These are phyloP conservation scores for Candida pseudocylindracea DNA, from an alignment of 1,139 yeast species.

Conservation along the genomic window DNA sequence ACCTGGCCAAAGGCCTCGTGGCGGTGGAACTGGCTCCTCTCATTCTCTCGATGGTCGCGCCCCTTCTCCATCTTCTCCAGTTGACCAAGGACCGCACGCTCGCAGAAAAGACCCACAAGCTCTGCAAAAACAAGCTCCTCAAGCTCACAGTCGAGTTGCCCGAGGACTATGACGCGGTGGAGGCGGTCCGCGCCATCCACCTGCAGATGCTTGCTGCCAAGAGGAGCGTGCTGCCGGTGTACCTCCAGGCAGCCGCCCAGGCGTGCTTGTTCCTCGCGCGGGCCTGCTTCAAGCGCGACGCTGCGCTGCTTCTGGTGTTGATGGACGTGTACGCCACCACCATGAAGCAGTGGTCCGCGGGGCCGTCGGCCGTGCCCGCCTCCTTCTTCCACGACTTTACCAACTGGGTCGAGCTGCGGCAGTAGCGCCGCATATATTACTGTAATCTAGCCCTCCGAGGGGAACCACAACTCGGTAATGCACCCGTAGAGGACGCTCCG, in stretches of 20 bases:
- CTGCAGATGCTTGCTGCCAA: slow-evolving; percentile 8
- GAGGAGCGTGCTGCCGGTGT: slow-evolving; percentile 19
- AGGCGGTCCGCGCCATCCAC: slow-evolving; percentile 5
- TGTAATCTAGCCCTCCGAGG: too few relatives aligned
- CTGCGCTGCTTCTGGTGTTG: slow-evolving; percentile 11
- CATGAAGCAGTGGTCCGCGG: slow-evolving; percentile 36
- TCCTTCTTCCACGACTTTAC: slow-evolving; percentile 55
- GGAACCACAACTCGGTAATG: too few relatives aligned
- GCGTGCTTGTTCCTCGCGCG: slow-evolving; percentile 41
- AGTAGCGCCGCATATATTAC: too few relatives aligned
- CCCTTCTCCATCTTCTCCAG: slow-evolving; percentile 36
- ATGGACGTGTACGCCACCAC: slow-evolving; percentile 33
- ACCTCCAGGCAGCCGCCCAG: slow-evolving; percentile 34
- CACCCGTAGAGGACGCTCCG: too few relatives aligned
- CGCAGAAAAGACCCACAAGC: slow-evolving; percentile 55
- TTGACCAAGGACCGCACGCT: slow-evolving; percentile 47
- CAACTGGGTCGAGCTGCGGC: slow-evolving; percentile 34
- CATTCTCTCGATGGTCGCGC: slow-evolving; percentile 17
- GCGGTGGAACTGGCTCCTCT: slow-evolving; percentile 5
- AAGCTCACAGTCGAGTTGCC: slow-evolving; percentile 16
- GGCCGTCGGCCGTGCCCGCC: slow-evolving; percentile 24
- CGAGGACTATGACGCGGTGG: slow-evolving; percentile 3
- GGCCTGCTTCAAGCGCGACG: slow-evolving; percentile 18
- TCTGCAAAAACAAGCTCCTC: slow-evolving; percentile 42
- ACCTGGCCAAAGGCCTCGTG: slow-evolving; percentile 18